Evolutionary conservation across 2,329 filamentous ascomycete species (phyloP), one percentile per base, ranked within the genome.

Genomic region (Colletotrichum filicis): DNA sequence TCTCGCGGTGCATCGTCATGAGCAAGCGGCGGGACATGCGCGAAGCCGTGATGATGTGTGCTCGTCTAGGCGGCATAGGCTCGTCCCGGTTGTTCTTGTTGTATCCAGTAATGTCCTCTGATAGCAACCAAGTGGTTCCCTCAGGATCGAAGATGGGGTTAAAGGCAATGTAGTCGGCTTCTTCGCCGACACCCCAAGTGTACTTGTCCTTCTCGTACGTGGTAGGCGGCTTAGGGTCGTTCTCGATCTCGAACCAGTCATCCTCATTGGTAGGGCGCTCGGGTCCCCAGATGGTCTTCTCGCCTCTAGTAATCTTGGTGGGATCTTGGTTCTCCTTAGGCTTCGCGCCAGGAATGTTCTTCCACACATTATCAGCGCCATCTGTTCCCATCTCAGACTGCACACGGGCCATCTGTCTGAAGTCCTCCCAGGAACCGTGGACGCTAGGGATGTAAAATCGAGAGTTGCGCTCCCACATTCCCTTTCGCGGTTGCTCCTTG

Each of bases 121-220:
- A 88, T 6, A 96, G 91, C 22, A 92, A 85, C 96, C 96, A 98
- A 0, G 91, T 94, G 0, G 95, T 98, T 73, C 93, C 91, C 49
- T 94, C 92, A 0, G 96, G 95, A 79, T 98, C 93, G 83, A 96
- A 98, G 75, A 98, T 91, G 11, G 96, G 96, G 79, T 95, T 97
- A 74, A 98, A 91, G 0, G 95, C 94, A 79, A 98, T 96, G 76
- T 97, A 90, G 81, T 98, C 96, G 12, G 96, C 95, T 72, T 97
- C 93, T 82, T 98, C 96, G 66, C 90, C 94, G 1, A 97, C 93
- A 37, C 96, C 96, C 95, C 96, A 98, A 63, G 87, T 82, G 80
- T 95, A 95, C 76, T 92, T 90, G 79, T 98, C 95, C 74, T 93
- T 92, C 63, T 96, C 94, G 77, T 94, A 92, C 1, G 86, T 86